Evolutionary conservation across 106 monocot species (phyloP), one percentile per base, ranked within the genome.

Genomic region (Vanilla planifolia): DNA sequence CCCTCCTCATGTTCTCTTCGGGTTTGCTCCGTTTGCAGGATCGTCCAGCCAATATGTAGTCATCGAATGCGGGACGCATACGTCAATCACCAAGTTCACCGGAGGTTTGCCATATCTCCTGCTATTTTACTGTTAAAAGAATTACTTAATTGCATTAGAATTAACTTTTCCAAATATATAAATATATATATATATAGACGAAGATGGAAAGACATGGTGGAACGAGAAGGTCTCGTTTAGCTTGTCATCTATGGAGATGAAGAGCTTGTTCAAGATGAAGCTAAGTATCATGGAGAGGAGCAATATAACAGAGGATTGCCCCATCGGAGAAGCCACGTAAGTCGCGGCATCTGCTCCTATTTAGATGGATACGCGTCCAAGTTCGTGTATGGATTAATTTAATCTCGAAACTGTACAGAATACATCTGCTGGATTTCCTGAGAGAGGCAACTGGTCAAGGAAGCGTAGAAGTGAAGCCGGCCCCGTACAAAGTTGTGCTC

Each of bases 151-250:
- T 41, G n/a, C n/a, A n/a, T 41, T 41, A 1, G 41, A 6, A 3
- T 41, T 41, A 41, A 15, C 16, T 46, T 46, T 20, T 46, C 46
- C 5, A 46, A 15, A 46, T 16, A 20, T 46, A 46, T 46, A 6
- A 46, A 16, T 5, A 27, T 9, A n/a, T 25, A 48, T 48, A 8
- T 16, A 10, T n/a, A n/a, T 73, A 85, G 81, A 73, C 40, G 66
- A 75, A 63, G 63, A 68, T 35, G 61, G 55, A 11, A 85, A 35
- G 65, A 70, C 68, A 16, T 82, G 89, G 85, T 90, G 89, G 89
- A 90, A 90, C 32, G 81, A 90, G 63, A 90, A 85, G 61, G 73
- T 90, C 65, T 69, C 47, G 27, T 85, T 90, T 59, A 55, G 70
- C 11, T 33, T 85, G 17, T 37, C 75, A 42, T 27, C 33, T 23